phyloP scores from a whole-genome alignment of 2,329 filamentous ascomycete genomes.

The Trichoderma sp. region DNA sequence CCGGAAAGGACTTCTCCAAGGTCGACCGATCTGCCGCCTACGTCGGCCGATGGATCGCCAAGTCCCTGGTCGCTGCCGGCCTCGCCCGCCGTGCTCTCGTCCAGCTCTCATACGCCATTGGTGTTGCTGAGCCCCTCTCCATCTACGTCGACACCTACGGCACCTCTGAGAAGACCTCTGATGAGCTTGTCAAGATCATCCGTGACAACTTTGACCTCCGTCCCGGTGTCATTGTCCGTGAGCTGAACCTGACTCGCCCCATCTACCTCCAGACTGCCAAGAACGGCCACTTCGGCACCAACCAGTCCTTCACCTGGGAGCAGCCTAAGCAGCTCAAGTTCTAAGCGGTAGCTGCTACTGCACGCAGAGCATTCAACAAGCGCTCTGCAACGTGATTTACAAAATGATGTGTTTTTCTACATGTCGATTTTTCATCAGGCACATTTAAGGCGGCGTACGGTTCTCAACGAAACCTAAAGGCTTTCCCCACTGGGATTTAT shows the following conservation, averaged over 20 bases:
- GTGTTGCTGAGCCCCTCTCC: conserved; percentile 95
- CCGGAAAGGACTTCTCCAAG: conserved; percentile 99
- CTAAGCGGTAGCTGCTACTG: conserved; percentile 53
- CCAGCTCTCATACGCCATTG: conserved; percentile 99
- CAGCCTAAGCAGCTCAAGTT: conserved; percentile 93
- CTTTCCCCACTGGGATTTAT: conserved; percentile 36
- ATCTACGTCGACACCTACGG: conserved; percentile 98
- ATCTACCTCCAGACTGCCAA: conserved; percentile 99
- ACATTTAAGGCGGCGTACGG: conserved; percentile 45
- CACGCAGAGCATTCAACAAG: conserved; percentile 45
- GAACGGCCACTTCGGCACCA: conserved; percentile 98
- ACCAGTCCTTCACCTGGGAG: conserved; percentile 98
- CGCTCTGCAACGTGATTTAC: conserved; percentile 35
- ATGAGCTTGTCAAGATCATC: conserved; percentile 95
- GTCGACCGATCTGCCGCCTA: conserved; percentile 98
- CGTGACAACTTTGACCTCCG: conserved; percentile 95
- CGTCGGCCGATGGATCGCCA: conserved; percentile 97
- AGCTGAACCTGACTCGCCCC: conserved; percentile 90
- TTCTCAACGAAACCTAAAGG: conserved; percentile 49
- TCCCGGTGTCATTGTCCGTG: conserved; percentile 97
- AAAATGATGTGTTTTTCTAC: conserved; percentile 39
- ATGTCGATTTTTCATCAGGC: conserved; percentile 40
- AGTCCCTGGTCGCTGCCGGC: conserved; percentile 88
- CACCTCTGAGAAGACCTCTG: conserved; percentile 83
- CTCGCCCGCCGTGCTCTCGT: conserved; percentile 92